Base-by-base conservation (phyloP, 148 eudicot species). In the Limonium bicolor region DNA sequence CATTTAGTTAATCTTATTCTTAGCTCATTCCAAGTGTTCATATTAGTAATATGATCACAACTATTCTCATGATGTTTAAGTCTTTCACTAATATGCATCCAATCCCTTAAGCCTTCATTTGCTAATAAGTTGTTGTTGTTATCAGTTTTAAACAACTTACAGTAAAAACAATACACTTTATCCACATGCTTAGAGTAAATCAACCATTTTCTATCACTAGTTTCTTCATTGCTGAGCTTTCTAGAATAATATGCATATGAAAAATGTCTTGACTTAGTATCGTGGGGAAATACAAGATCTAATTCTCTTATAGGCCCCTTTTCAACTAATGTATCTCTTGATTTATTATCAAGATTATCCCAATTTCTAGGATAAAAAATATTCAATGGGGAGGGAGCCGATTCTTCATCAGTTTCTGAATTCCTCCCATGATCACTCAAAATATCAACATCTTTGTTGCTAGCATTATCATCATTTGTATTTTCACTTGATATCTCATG, bases 91-190 rank as follows among this genome's bases (percentile, higher is more conserved):
- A 36, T 17, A 36, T 36, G 39, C 39, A 13, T 36, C 39, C 15
- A 36, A 36, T 36, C 39, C 7, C 14, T 53, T 1, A 38, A 6
- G 3, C 66, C 54, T 2, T 44, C 71, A 36, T 15, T 51, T 23
- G 50, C 63, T 46, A 67, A 33, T 29, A 2, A 10, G 34, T 50
- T 46, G 33, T 12, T 45, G 9, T 3, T 20, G 3, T 7, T 12
- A 23, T n/a, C 24, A 10, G 12, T 5, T 27, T 33, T 47, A 14
- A 67, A 50, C 13, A 67, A 37, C 16, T 67, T 61, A 29, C 63
- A 67, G 47, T 55, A 67, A 56, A 67, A 61, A 46, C 55, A 67
- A 60, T 26, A 66, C 8, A 66, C 46, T 51, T 31, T 66, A 55
- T 61, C 44, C 0, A 49, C 23, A 2, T 51, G 8, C 32, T 50